Evolutionary conservation across 495 filamentous ascomycete genomes (phyloP), one percentile per base, ranked within the genome.

Genomic region (Viridothelium virens): DNA sequence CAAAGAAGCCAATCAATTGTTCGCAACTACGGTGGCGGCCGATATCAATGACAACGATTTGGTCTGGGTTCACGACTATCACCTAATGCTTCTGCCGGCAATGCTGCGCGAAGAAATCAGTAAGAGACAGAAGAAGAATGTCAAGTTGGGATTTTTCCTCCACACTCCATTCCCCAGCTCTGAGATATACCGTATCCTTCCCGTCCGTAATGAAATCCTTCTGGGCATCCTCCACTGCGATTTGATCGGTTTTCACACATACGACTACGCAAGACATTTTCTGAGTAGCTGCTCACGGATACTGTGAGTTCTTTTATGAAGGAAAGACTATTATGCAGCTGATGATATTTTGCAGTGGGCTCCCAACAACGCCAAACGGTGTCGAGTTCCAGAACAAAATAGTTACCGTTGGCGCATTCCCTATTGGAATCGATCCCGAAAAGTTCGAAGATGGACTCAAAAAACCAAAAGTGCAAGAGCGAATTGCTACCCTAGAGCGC

Each of bases 41-140:
- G 83, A 88, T 67, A 88, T 91, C 0, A 80, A 88, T 68, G 85
- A 89, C 63, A 91, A 90, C 47, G 89, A 92, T 69, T 74, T 96
- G 53, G 87, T 97, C 72, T 97, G 93, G 93, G 87, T 97, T 0
- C 93, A 97, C 74, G 93, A 97, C 75, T 97, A 96, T 74, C 93
- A 97, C 77, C 79, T 96, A 62, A 93, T 97, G 89, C 84, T 97
- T 2, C 79, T 97, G 25, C 93, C 93, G 0, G 80, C 85, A 65
- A 88, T 96, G 84, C 79, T 97, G 63, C 87, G 93, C 64, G 85
- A 94, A 63, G 88, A 91, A 69, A 80, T 89, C 38, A 82, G 85
- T 33, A 77, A 85, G 46, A 79, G 46, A 34, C 44, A 77, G 46
- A 88, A 89, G 71, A 90, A 89, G 76, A 85, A 89, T 64, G 86